Evolutionary conservation across 495 filamentous ascomycete genomes (phyloP), one percentile per base, ranked within the genome.

Genomic region (Xylaria curta): DNA sequence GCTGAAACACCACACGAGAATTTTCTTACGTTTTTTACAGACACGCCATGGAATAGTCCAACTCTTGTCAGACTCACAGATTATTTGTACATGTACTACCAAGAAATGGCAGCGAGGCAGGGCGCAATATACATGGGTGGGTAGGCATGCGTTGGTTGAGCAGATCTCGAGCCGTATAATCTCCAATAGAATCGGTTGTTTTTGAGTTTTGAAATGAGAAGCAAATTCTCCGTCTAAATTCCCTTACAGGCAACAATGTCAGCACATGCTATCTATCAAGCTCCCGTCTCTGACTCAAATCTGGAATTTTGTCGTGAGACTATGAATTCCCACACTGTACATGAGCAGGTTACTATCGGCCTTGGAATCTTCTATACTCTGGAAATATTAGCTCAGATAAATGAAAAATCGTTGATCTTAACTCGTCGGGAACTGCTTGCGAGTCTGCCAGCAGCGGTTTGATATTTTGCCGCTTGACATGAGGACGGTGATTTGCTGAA

Each of bases 21-120:
- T 26, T 15, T 36, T 53, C 15, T 40, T 53, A 1, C 40, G 7
- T 53, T 53, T 47, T 66, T 66, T 66, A 31, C 44, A 66, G 38
- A 60, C 58, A 60, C 33, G 33, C 58, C 58, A 36, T 21, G 53
- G 19, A 7, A 60, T n/a, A 5, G 8, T 1, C 13, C 17, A 38
- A 21, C 9, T 21, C 1, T 19, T 5, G 3, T 60, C 19, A 15
- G 26, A 4, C 1, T 56, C 53, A 10, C 2, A 56, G 13, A 3
- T 15, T 42, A 0, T 15, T 63, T 63, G 21, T 40, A 40, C 1
- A 40, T 24, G 26, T 63, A 46, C 38, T 46, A 44, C 38, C 38
- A 9, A 24, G 24, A 40, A 44, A 17, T 31, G 24, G 5, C 2
- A 19, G 12, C 9, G 1, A 10, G 13, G 13, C 38, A 63, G 21